phyloP scores from a whole-genome alignment of 352 stramenopile genomes.

The Globisporangium lucens region DNA sequence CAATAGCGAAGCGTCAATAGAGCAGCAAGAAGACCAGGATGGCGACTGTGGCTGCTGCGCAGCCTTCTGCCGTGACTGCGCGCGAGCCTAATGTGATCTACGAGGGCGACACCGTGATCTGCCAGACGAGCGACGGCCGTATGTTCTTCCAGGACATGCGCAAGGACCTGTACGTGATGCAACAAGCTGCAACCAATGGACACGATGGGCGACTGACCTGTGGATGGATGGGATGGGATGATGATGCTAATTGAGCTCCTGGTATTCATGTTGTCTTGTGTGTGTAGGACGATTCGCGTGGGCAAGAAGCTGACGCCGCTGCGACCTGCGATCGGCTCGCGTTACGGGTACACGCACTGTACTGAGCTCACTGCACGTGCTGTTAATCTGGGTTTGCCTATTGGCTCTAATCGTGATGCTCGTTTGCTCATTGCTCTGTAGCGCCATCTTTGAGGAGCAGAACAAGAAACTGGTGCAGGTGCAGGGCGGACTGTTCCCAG shows the following conservation, averaged over 20 bases:
- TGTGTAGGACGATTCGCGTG: constrained; percentile 57
- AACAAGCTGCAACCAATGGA: background rate
- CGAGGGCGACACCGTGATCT: constrained; percentile 86
- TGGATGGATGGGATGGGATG: background rate
- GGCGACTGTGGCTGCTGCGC: background rate
- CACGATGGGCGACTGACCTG: background rate
- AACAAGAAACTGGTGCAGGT: constrained; percentile 78
- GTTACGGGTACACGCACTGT: constrained; percentile 45
- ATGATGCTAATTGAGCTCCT: constrained; percentile 3
- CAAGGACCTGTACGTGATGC: constrained; percentile 52
- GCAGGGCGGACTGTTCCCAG: constrained; percentile 71
- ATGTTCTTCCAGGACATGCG: constrained; percentile 84
- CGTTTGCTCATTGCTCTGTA: constrained; percentile 13
- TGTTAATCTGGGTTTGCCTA: background rate
- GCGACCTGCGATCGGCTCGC: constrained; percentile 67
- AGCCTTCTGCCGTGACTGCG: background rate
- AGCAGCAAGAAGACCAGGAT: background rate
- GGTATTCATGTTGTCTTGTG: background rate
- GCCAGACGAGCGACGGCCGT: constrained; percentile 77
- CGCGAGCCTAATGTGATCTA: constrained; percentile 75
- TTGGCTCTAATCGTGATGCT: background rate
- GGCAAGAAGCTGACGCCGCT: constrained; percentile 76
- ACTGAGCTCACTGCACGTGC: background rate
- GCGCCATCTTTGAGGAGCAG: constrained; percentile 80
- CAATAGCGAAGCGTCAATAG: background rate